Conservation (phyloP, 352 stramenopile species). For the Phytophthora crassamura region DNA sequence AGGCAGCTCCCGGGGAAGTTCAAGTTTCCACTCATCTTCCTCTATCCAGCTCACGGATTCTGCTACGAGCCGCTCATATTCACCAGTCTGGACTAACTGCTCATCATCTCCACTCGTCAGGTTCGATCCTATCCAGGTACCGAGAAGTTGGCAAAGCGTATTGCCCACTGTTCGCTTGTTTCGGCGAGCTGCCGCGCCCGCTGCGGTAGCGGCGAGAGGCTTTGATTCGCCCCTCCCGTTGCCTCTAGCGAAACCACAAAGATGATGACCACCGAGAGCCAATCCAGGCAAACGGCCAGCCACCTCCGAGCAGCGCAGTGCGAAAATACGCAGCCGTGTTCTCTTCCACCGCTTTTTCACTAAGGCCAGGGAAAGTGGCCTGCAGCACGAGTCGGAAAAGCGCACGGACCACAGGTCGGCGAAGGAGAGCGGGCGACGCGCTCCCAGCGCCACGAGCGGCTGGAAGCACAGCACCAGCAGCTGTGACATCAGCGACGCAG, state of each 20-base stretch:
- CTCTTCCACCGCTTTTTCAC: constrained; percentile 43
- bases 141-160: too few species aligned
- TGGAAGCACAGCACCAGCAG: constrained; percentile 39
- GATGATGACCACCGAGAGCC: constrained; percentile 84
- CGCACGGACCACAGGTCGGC: constrained; percentile 41
- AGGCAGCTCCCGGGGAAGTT: too few species aligned
- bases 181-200: too few species aligned
- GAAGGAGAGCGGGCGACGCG: constrained; percentile 21
- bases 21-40: too few species aligned
- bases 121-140: too few species aligned
- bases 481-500: constrained; percentile 36
- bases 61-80: too few species aligned
- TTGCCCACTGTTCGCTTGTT: too few species aligned
- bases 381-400: constrained; percentile 28
- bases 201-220: too few species aligned
- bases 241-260: constrained; percentile 40
- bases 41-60: too few species aligned
- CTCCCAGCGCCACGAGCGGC: constrained; percentile 42
- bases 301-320: constrained; percentile 76
- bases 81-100: too few species aligned
- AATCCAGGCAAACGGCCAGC: constrained; percentile 93
- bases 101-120: too few species aligned
- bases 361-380: constrained; percentile 33
- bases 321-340: constrained; percentile 50
- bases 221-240: too few species aligned